Evolutionary conservation across 2,329 filamentous ascomycete genomes (phyloP), one percentile per base, ranked within the genome.

Genomic region (Ceratocystiopsis minuta): DNA sequence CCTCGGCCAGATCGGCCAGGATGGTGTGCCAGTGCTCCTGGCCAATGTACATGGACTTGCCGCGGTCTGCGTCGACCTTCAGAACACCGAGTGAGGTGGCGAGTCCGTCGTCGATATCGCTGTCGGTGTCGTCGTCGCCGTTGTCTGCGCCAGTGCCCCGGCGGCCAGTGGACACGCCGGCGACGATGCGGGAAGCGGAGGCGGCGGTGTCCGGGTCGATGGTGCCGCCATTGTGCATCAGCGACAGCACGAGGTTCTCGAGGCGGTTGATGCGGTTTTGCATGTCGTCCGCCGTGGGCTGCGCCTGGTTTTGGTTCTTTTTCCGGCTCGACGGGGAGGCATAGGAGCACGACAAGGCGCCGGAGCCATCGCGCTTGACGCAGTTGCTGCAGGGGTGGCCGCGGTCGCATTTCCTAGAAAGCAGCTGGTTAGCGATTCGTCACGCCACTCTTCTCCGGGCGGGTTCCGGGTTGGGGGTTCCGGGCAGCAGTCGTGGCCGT

Each of bases 211-310:
- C 38, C 0, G 54, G 49, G 38, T 72, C 67, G 42, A 68, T 54
- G 41, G 63, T 65, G 48, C 70, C 63, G 44, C 84, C 84, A 57
- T 83, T 87, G 55, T 88, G 88, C 88, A 96, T 95, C 55, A 96
- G 61, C 24, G 85, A 92, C 49, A 96, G 63, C 46, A 96, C 88
- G 57, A 96, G 65, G 52, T 83, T 81, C 68, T 96, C 88, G 50
- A 96, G 69, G 53, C 88, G 76, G 65, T 96, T 87, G 63, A 96
- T 96, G 57, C 90, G 81, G 56, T 92, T 93, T 64, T 96, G 88
- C 88, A 96, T 95, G 60, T 95, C 88, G 68, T 94, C 87, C 39
- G 88, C 85, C 51, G 60, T 75, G 42, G 68, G 62, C 52, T 68
- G 60, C 46, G 58, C 70, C 67, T 61, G 73, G 62, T 62, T 71